These are phyloP conservation scores for Melampsora medusae DNA, from an alignment of 1,284 basidiomycete genomes.

Conservation along the genomic window DNA sequence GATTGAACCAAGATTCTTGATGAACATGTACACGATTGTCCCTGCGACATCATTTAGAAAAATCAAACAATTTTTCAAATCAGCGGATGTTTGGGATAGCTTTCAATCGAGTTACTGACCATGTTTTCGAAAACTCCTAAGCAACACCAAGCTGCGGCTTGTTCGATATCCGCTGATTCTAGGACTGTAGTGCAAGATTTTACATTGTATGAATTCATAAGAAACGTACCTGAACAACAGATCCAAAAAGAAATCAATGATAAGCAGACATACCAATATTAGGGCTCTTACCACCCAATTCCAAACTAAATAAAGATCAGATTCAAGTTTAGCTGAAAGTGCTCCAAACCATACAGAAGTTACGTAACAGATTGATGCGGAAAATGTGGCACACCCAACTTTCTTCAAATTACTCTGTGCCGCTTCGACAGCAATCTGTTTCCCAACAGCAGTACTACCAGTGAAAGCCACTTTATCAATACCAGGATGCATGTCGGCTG, in stretches of 20 bases:
- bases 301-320: constrained; percentile 51
- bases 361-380: no score
- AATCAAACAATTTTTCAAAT: constrained; percentile 7
- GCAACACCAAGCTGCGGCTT: constrained; percentile 70
- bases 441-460: constrained; percentile 71
- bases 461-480: constrained; percentile 64
- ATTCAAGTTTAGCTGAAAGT: no score
- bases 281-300: constrained; percentile 88
- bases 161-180: constrained; percentile 68
- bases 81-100: constrained; percentile 15
- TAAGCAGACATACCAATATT: constrained; percentile 58
- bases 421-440: constrained; percentile 77
- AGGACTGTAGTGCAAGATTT: background rate
- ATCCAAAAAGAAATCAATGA: no score
- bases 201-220: no score
- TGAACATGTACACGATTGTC: constrained; percentile 51
- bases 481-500: constrained; percentile 60
- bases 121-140: constrained; percentile 43
- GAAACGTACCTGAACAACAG: no score
- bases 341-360: no score
- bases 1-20: constrained; percentile 81
- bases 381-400: constrained; percentile 65
- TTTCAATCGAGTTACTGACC: constrained; percentile 18
- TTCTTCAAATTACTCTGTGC: constrained; percentile 83
- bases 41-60: constrained; percentile 11